phyloP scores from a whole-genome alignment of 345 rosid species.

The Cardamine occulta region DNA sequence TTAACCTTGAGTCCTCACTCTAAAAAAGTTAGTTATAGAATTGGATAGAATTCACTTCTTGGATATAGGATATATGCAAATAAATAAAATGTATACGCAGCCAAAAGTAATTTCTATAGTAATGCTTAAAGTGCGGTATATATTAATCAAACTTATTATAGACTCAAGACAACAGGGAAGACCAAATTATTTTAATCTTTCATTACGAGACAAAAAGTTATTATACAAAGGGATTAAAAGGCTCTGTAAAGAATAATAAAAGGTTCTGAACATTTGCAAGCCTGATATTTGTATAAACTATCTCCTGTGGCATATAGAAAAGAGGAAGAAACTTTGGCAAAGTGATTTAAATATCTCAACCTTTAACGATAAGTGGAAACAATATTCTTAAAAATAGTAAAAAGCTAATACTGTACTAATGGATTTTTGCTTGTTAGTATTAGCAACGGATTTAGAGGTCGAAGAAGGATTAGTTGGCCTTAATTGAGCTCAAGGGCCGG shows the following conservation, averaged over 20 bases:
- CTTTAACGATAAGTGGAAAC: slow-evolving; percentile 21
- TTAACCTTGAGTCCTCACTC: background rate
- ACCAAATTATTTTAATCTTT: slow-evolving; percentile 3
- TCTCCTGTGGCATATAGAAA: slow-evolving; percentile 6
- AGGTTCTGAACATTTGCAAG: slow-evolving; percentile 1
- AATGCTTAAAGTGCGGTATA: background rate
- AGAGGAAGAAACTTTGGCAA: background rate
- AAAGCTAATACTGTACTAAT: background rate
- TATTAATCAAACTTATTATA: background rate
- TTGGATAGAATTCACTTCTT: background rate
- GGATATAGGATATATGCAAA: slow-evolving; percentile 9
- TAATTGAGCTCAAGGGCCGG: slow-evolving; percentile 36
- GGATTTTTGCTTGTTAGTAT: slow-evolving; percentile 31
- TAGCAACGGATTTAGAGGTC: slow-evolving; percentile 33
- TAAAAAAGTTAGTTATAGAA: background rate
- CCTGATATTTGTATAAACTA: background rate
- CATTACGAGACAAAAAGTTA: slow-evolving; percentile 18
- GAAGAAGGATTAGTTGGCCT: slow-evolving; percentile 41
- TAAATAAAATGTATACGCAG: background rate
- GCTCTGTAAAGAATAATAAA: slow-evolving; percentile 1
- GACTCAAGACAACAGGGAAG: background rate
- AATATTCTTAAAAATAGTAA: background rate
- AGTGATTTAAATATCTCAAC: slow-evolving; percentile 14
- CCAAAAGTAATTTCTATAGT: background rate
- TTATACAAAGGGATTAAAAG: background rate